These are phyloP conservation scores for Capsicum rhomboideum DNA, from an alignment of 257 asterid species.

Conservation along the genomic window DNA sequence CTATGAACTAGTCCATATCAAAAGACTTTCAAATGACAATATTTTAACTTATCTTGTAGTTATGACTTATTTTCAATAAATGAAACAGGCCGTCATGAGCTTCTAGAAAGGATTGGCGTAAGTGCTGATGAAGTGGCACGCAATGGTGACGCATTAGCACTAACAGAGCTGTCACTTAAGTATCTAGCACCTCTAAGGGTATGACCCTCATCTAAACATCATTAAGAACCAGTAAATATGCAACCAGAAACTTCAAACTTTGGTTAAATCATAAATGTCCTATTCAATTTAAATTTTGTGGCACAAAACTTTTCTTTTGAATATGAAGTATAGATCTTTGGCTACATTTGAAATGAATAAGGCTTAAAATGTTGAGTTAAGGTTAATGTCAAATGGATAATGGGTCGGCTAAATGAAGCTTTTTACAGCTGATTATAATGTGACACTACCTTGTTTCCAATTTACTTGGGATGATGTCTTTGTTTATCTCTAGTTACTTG, in stretches of 20 bases:
- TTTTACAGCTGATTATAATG: background rate
- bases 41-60: background rate
- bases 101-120: conserved; percentile 59
- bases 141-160: conserved; percentile 64
- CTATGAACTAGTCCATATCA: background rate
- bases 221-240: background rate
- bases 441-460: background rate
- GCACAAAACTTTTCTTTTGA: background rate
- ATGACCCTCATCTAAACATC: conserved; percentile 10
- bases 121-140: conserved; percentile 78
- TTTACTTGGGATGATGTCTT: background rate
- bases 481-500: background rate
- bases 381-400: background rate
- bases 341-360: background rate
- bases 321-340: background rate
- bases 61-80: background rate
- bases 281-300: background rate
- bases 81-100: conserved; percentile 86
- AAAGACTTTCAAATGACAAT: background rate
- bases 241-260: background rate
- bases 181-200: conserved; percentile 84
- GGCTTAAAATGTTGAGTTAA: background rate
- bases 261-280: background rate
- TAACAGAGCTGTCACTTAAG: conserved; percentile 70
- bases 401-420: background rate